These are phyloP conservation scores for Ustulina deusta DNA, from an alignment of 2,329 filamentous ascomycete genomes.

Conservation along the genomic window DNA sequence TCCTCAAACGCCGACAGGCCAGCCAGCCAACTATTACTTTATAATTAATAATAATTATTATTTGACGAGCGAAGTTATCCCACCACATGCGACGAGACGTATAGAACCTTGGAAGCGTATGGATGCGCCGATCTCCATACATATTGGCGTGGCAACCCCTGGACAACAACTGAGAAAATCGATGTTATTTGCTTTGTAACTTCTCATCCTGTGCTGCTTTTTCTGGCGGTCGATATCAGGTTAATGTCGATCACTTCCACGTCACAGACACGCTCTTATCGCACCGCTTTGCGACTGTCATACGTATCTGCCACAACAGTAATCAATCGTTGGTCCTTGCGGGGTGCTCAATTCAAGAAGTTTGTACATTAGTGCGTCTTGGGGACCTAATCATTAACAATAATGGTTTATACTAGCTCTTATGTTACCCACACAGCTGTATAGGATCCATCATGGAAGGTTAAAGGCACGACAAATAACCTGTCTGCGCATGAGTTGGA, in stretches of 20 bases:
- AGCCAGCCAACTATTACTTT: no score
- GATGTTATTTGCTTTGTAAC: neutral
- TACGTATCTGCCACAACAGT: neutral
- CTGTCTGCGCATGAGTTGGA: conserved; percentile 21
- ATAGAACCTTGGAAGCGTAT: no score
- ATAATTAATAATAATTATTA: no score
- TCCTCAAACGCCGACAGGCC: no score
- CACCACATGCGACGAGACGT: no score
- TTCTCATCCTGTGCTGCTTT: neutral
- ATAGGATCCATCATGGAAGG: conserved; percentile 7
- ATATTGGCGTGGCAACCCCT: no score
- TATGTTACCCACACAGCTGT: conserved; percentile 19
- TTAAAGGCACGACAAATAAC: conserved; percentile 34
- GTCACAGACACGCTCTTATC: neutral
- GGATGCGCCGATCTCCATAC: no score
- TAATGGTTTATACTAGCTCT: neutral
- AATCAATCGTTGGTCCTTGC: conserved; percentile 14
- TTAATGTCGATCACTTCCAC: neutral
- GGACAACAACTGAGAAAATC: neutral
- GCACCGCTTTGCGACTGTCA: neutral
- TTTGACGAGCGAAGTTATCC: no score
- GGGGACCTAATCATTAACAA: conserved; percentile 7
- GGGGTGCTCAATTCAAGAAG: conserved; percentile 1
- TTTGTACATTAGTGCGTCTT: neutral
- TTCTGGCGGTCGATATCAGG: neutral